Evolutionary conservation across 1,284 basidiomycete species (phyloP).

Genomic region (Heterobasidion occidentale): DNA sequence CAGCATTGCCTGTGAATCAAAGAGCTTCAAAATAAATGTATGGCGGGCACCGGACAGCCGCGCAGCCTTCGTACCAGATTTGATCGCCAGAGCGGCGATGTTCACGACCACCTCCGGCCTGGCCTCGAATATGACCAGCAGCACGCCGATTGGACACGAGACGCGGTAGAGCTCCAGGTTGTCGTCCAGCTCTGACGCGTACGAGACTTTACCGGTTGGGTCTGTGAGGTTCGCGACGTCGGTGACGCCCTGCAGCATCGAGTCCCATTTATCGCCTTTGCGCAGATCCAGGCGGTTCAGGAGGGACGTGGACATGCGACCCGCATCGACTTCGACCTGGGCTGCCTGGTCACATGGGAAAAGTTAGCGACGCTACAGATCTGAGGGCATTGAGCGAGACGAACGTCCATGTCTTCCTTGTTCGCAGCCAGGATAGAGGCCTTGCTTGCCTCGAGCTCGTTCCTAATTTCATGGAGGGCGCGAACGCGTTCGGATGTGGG

Average conservation of each 20-base stretch:
- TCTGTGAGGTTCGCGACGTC: conserved; percentile 85
- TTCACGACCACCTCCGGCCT: conserved; percentile 98
- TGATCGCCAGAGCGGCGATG: conserved; percentile 93
- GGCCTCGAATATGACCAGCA: conserved; percentile 97
- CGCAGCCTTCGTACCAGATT: conserved; percentile 62
- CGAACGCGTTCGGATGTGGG: conserved; percentile 56
- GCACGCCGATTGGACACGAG: conserved; percentile 94
- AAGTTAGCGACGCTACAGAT: neutral
- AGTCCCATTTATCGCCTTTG: conserved; percentile 86
- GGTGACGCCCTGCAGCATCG: conserved; percentile 84
- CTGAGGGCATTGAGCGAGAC: conserved; percentile 2
- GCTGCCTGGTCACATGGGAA: conserved; percentile 49
- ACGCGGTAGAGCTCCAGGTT: conserved; percentile 87
- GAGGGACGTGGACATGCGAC: conserved; percentile 77
- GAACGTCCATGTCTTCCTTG: conserved; percentile 69
- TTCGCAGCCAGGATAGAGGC: conserved; percentile 76
- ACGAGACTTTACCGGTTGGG: conserved; percentile 83
- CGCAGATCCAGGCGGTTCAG: conserved; percentile 84
- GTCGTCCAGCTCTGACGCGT: conserved; percentile 84
- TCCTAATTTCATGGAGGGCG: conserved; percentile 66
- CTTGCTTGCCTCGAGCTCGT: conserved; percentile 57
- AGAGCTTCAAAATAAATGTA: neutral
- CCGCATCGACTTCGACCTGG: conserved; percentile 67
- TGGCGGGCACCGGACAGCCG: conserved; percentile 1
- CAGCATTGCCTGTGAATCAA: conserved; percentile 68